Percentiles rank a stretch among this genome's conserved stretches.
These are phyloP conservation scores for Bruguiera parviflora DNA, from an alignment of 345 rosid genomes.

Conservation along the genomic window DNA sequence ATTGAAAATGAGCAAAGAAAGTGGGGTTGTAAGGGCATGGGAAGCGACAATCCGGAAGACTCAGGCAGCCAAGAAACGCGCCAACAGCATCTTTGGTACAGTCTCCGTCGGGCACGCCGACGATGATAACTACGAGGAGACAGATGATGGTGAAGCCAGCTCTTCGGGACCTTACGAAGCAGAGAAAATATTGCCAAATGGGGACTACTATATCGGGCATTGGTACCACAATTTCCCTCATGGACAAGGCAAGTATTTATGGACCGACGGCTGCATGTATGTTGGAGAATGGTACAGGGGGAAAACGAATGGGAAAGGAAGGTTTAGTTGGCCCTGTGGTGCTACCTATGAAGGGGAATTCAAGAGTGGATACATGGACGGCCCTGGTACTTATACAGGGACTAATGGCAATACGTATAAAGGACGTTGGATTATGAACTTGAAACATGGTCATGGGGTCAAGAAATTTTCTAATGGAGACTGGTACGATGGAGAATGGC, in stretches of 20 bases:
- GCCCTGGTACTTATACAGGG: slow-evolving; percentile 62
- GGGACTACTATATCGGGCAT: slow-evolving; percentile 82
- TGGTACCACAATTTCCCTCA: slow-evolving; percentile 82
- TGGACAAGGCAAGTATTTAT: slow-evolving; percentile 81
- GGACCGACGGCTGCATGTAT: slow-evolving; percentile 90
- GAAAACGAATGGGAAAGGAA: slow-evolving; percentile 73
- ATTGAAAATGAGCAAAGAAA: slow-evolving; percentile 56
- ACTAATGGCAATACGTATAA: slow-evolving; percentile 58
- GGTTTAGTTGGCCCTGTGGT: slow-evolving; percentile 93
- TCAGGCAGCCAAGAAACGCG: slow-evolving; percentile 83
- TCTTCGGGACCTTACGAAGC: slow-evolving; percentile 44
- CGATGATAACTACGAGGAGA: slow-evolving; percentile 41
- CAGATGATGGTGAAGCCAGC: background rate
- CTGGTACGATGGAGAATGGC: slow-evolving; percentile 84
- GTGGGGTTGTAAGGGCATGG: slow-evolving; percentile 79
- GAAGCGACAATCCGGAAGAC: slow-evolving; percentile 87
- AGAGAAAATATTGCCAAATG: slow-evolving; percentile 75
- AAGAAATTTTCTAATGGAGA: slow-evolving; percentile 68
- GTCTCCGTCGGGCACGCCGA: slow-evolving; percentile 47
- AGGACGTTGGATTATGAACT: slow-evolving; percentile 88
- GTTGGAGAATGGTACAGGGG: slow-evolving; percentile 85
- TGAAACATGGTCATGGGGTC: slow-evolving; percentile 77
- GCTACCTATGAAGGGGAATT: slow-evolving; percentile 90
- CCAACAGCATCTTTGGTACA: slow-evolving; percentile 80
- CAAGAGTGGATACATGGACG: slow-evolving; percentile 89